Base-by-base conservation (phyloP, 495 filamentous ascomycete species). In the Xylaria flabelliformis region DNA sequence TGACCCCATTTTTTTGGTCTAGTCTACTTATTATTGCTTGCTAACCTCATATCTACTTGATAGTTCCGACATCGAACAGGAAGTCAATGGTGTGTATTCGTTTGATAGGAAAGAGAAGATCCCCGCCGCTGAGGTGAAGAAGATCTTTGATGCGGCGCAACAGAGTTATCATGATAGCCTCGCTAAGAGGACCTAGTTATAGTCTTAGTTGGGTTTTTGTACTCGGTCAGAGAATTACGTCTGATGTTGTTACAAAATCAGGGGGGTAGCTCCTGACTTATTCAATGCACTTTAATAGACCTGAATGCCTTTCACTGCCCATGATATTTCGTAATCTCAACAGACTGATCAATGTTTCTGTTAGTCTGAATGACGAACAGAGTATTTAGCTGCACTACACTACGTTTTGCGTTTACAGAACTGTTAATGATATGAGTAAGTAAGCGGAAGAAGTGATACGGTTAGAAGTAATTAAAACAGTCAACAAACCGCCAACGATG, bases 1-100 rank as follows among this genome's bases (percentile, higher is more conserved):
- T 34, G 1, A 65, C 0, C 24, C 12, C 67, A n/a, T n/a, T n/a
- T n/a, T 36, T 36, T 36, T 6, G 32, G 4, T 36, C 4, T 6
- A n/a, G n/a, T n/a, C n/a, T n/a, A n/a, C n/a, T n/a, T n/a, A n/a
- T 36, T 36, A 3, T 36, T 36, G 4, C 4, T n/a, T 42, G 24
- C 64, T 69, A 67, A 73, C 15, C 21, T 26, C 13, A 61, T 13
- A 44, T 51, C n/a, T 9, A 53, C 36, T 19, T 10, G 39, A 42
- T 36, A 81, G 79, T 32, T 88, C 87, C 26, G 89, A 91, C 70
- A 85, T 91, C 42, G 89, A 91, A 78, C 88, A 88, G 36, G 89
- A 91, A 73, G 85, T 89, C 69, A 91, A 91, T 71, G 89, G 89
- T 6, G 70, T 91, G 39, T 82, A 89, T 74, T 89, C 88, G n/a